Conservation (phyloP, 2,329 filamentous ascomycete species). For the Pseudocercospora vitis region DNA sequence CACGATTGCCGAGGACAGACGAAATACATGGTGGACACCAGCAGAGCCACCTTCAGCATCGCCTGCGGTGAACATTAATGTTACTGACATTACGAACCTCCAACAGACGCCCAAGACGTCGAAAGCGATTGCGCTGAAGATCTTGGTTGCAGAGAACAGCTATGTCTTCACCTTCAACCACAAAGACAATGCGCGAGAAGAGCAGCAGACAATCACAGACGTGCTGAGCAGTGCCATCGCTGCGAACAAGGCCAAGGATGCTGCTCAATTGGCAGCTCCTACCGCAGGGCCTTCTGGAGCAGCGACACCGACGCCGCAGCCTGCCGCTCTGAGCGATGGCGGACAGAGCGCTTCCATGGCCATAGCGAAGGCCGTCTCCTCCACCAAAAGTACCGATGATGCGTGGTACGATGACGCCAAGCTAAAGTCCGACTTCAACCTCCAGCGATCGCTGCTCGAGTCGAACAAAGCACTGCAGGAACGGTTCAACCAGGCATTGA, state of each 20-base stretch:
- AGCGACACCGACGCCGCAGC: slow-evolving; percentile 25
- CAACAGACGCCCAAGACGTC: slow-evolving; percentile 90
- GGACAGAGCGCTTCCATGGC: slow-evolving; percentile 61
- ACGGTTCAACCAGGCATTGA: slow-evolving; percentile 82
- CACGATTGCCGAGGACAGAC: slow-evolving; percentile 70
- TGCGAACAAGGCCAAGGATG: slow-evolving; percentile 58
- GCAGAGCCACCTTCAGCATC: slow-evolving; percentile 60
- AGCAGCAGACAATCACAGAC: slow-evolving; percentile 84
- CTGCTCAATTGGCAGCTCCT: slow-evolving; percentile 39
- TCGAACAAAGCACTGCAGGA: slow-evolving; percentile 70
- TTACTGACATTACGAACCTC: slow-evolving; percentile 82
- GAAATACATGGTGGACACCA: slow-evolving; percentile 78
- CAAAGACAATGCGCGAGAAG: slow-evolving; percentile 66
- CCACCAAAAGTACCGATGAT: slow-evolving; percentile 49
- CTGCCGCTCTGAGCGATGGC: slow-evolving; percentile 23
- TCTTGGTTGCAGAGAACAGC: slow-evolving; percentile 74
- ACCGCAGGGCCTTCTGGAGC: slow-evolving; percentile 21
- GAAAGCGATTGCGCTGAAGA: slow-evolving; percentile 89
- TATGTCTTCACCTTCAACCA: slow-evolving; percentile 92
- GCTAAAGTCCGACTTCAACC: slow-evolving; percentile 72
- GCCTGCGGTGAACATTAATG: slow-evolving; percentile 66
- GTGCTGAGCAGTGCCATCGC: slow-evolving; percentile 76
- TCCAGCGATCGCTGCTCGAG: slow-evolving; percentile 86
- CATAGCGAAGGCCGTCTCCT: slow-evolving; percentile 69
- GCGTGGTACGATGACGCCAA: slow-evolving; percentile 78